Evolutionary conservation across 495 filamentous ascomycete genomes (phyloP).

Genomic region (Xylaria curta): DNA sequence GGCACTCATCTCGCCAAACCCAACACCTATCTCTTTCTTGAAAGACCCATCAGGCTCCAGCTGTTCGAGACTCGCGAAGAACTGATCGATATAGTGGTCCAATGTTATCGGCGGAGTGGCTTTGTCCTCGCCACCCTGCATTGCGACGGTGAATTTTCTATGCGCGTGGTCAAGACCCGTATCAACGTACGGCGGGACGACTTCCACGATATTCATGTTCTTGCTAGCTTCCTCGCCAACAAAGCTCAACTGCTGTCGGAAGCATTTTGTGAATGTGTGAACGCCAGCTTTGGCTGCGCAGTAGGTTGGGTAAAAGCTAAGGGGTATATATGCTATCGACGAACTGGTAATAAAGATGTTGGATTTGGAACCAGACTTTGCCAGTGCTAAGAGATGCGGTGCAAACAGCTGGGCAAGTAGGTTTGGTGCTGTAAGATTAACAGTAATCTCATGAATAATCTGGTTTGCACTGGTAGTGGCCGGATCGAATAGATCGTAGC

Average conservation of each 20-base stretch:
- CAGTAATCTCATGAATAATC: background rate
- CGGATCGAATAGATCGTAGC: conserved; percentile 35
- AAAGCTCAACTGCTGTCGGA: conserved; percentile 39
- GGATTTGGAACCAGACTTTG: conserved; percentile 23
- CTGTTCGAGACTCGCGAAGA: conserved; percentile 32
- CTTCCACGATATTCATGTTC: background rate
- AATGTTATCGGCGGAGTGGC: conserved; percentile 36
- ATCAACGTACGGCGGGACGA: background rate
- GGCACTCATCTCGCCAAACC: conserved; percentile 38
- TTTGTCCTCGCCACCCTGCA: conserved; percentile 37
- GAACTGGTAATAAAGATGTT: conserved; percentile 41
- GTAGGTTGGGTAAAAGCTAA: conserved; percentile 45
- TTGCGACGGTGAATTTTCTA: conserved; percentile 31
- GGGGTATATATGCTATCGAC: conserved; percentile 42
- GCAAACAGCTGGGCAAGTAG: background rate
- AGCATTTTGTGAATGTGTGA: conserved; percentile 33
- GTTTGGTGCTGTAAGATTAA: conserved; percentile 1
- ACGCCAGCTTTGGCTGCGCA: conserved; percentile 44
- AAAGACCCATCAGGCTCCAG: conserved; percentile 24
- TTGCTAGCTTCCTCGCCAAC: conserved; percentile 39
- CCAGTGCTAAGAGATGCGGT: background rate
- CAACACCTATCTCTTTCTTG: conserved; percentile 42
- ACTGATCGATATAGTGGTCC: conserved; percentile 37
- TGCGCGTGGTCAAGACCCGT: conserved; percentile 37
- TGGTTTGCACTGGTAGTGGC: conserved; percentile 29